phyloP scores from a whole-genome alignment of 139 green algal genomes.

The Desmodesmus armatus region DNA sequence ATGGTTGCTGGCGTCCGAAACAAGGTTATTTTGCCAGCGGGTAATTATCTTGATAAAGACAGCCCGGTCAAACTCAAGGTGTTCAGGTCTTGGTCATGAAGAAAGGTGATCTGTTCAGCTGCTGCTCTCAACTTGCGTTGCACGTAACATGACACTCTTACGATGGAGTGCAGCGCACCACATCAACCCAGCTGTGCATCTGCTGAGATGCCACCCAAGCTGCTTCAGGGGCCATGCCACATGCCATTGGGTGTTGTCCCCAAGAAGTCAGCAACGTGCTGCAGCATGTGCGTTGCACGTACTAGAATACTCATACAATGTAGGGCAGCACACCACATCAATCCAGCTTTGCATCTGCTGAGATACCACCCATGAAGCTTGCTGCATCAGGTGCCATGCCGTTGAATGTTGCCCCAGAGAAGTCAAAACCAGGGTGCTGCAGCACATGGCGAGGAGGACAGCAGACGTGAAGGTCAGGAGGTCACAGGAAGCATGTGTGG shows the following conservation, averaged over 20 bases:
- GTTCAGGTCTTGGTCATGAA: too few relatives aligned
- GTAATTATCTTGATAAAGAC: too few relatives aligned
- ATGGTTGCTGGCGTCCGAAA: too few relatives aligned
- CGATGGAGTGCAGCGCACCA: background rate
- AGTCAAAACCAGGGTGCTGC: conserved; percentile 97
- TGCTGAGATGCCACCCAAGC: conserved; percentile 77
- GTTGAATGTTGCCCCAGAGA: conserved; percentile 86
- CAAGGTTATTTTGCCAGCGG: too few relatives aligned
- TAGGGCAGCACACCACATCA: background rate
- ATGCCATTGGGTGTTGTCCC: conserved; percentile 82
- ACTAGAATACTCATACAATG: background rate
- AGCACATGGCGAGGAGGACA: background rate
- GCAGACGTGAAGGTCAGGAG: background rate
- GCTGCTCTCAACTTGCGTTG: too few relatives aligned
- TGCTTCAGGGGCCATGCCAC: conserved; percentile 85
- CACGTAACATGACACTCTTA: background rate
- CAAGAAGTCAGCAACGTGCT: conserved; percentile 57
- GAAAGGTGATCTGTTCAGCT: too few relatives aligned
- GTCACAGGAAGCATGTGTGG: background rate
- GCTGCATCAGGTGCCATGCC: conserved; percentile 82
- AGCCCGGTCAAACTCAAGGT: too few relatives aligned
- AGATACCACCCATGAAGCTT: conserved; percentile 87
- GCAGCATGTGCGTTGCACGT: background rate
- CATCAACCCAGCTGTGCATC: background rate
- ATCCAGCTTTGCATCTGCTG: background rate